These are phyloP conservation scores for Pleurostoma richardsiae DNA, from an alignment of 2,329 filamentous ascomycete genomes.

Conservation along the genomic window DNA sequence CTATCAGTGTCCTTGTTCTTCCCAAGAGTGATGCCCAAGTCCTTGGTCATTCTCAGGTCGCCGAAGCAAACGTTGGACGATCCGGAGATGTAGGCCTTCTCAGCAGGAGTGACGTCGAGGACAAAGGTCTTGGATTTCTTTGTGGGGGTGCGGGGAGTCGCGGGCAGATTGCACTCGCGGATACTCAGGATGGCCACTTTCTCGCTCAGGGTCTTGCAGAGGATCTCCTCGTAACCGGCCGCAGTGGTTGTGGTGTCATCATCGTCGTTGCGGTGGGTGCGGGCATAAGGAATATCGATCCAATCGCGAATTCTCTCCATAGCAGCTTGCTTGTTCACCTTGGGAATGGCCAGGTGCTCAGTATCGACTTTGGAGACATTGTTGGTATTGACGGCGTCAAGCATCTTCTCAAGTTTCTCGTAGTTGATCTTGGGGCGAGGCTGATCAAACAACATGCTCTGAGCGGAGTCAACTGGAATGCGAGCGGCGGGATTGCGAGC, in stretches of 20 bases:
- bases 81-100: not conserved
- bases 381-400: no score
- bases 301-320: no score
- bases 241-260: not conserved
- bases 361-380: no score
- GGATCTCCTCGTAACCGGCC: not conserved
- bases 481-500: no score
- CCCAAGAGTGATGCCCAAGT: not conserved
- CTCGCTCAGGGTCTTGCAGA: not conserved
- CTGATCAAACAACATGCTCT: no score
- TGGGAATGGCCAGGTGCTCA: no score
- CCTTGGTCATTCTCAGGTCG: not conserved
- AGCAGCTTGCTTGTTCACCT: no score
- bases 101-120: not conserved
- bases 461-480: no score
- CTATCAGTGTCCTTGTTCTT: constrained; percentile 2
- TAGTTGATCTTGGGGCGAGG: no score
- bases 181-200: not conserved
- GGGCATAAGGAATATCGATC: no score
- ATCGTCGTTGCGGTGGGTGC: not conserved
- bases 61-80: not conserved
- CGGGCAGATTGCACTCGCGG: not conserved
- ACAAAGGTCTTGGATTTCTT: not conserved
- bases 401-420: no score
- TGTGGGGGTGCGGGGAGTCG: not conserved